Percentiles rank a stretch among this genome's conserved stretches.
phyloP scores from a whole-genome alignment of 345 rosid species.

The Pistacia integerrima region DNA sequence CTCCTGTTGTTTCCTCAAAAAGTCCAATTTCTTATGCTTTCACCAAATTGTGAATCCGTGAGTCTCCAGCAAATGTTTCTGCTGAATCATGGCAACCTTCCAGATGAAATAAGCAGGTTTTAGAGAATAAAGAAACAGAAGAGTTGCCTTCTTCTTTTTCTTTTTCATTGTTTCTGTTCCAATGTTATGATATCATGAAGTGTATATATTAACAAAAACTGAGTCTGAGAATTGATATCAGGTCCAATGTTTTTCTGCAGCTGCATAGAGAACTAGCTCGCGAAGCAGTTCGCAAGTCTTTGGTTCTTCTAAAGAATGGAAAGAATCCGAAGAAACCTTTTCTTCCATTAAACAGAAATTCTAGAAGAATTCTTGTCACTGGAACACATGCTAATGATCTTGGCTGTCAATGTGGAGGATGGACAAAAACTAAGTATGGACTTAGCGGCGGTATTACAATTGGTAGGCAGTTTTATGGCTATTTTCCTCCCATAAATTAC shows the following conservation, averaged over 20 bases:
- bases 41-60: no score
- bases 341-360: constrained; percentile 71
- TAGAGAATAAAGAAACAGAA: no score
- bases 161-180: neutral
- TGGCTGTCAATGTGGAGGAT: constrained; percentile 92
- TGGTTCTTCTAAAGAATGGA: constrained; percentile 85
- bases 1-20: no score
- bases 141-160: no score
- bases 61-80: no score
- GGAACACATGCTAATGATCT: constrained; percentile 91
- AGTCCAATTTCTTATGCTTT: no score
- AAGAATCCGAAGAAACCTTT: constrained; percentile 50
- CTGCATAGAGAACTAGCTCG: constrained; percentile 69
- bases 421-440: constrained; percentile 80
- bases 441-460: constrained; percentile 75
- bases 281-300: constrained; percentile 87
- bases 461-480: constrained; percentile 40
- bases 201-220: neutral
- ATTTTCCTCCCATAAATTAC: neutral
- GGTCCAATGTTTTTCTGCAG: constrained; percentile 38
- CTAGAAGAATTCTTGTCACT: constrained; percentile 63
- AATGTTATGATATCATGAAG: neutral
- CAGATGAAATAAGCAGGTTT: no score
- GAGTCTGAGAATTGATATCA: neutral
- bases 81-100: no score